Percentiles rank a stretch among this genome's conserved stretches.
These are phyloP conservation scores for Hamigera avellanea DNA, from an alignment of 495 filamentous ascomycete species.

Conservation along the genomic window DNA sequence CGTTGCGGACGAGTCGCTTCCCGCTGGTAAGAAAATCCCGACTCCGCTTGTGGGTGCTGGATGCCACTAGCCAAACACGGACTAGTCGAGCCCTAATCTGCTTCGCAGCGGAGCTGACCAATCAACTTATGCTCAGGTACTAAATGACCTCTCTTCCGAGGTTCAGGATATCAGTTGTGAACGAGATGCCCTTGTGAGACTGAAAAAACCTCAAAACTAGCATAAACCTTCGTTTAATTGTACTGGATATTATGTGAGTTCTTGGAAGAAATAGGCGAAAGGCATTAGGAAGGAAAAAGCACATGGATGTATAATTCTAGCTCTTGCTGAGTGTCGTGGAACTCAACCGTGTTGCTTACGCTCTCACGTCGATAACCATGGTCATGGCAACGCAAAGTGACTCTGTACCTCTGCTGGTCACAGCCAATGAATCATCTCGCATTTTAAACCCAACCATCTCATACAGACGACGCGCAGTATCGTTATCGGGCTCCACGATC, in stretches of 20 bases:
- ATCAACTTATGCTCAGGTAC: conserved; percentile 3
- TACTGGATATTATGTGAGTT: no score
- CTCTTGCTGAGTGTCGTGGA: no score
- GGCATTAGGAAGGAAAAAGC: no score
- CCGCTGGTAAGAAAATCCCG: conserved; percentile 17
- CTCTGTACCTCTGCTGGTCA: no score
- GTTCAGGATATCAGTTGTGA: no score
- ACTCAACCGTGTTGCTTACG: background rate
- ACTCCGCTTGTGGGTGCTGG: conserved; percentile 36
- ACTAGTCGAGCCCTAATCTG: conserved; percentile 28
- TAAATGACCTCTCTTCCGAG: conserved; percentile 1
- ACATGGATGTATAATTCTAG: no score
- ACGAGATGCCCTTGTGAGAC: no score
- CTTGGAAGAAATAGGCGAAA: no score
- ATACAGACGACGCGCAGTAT: background rate
- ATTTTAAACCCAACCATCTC: background rate
- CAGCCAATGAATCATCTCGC: background rate
- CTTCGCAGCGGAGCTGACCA: conserved; percentile 11
- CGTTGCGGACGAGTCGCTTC: conserved; percentile 8
- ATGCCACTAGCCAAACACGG: conserved; percentile 17
- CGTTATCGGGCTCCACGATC: background rate
- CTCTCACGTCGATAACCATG: no score
- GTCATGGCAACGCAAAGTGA: no score
- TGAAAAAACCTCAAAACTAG: no score
- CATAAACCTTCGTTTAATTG: no score